phyloP scores from a whole-genome alignment of 257 asterid species.

The Solanum pinnatisectum region DNA sequence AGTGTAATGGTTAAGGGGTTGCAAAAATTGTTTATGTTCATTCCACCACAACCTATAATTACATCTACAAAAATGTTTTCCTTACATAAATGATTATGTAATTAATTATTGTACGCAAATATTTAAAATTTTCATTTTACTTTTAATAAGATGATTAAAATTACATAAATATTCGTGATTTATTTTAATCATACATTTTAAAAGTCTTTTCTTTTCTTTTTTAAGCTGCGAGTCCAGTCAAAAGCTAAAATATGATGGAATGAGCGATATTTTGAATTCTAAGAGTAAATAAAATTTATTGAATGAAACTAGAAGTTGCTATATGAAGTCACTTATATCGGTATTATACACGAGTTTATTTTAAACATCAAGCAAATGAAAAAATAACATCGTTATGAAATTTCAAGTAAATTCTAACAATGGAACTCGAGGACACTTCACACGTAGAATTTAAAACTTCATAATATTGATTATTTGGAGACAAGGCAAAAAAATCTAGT shows the following conservation, averaged over 20 bases:
- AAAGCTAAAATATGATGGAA: too few relatives aligned
- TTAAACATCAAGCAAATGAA: not conserved
- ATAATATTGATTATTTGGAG: not conserved
- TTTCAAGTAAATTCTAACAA: too few relatives aligned
- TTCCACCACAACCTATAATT: not conserved
- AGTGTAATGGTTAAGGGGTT: too few relatives aligned
- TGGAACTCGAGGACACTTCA: rapidly evolving
- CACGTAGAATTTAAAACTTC: not conserved
- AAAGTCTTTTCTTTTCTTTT: not conserved
- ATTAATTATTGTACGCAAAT: not conserved
- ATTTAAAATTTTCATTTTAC: too few relatives aligned
- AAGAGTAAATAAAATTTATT: not conserved
- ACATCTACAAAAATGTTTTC: too few relatives aligned
- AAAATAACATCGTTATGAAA: not conserved
- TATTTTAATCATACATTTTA: too few relatives aligned
- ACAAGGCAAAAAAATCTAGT: not conserved
- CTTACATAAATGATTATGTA: not conserved
- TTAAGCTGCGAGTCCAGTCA: not conserved
- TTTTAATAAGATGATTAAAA: too few relatives aligned
- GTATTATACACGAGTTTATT: too few relatives aligned
- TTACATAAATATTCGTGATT: not conserved
- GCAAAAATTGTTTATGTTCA: too few relatives aligned
- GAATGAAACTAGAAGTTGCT: not conserved
- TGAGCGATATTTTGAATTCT: not conserved
- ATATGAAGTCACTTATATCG: not conserved